Percentiles rank a stretch among this genome's conserved stretches.
phyloP scores from a whole-genome alignment of 305 asterid genomes.

The Fraxinus ornus region DNA sequence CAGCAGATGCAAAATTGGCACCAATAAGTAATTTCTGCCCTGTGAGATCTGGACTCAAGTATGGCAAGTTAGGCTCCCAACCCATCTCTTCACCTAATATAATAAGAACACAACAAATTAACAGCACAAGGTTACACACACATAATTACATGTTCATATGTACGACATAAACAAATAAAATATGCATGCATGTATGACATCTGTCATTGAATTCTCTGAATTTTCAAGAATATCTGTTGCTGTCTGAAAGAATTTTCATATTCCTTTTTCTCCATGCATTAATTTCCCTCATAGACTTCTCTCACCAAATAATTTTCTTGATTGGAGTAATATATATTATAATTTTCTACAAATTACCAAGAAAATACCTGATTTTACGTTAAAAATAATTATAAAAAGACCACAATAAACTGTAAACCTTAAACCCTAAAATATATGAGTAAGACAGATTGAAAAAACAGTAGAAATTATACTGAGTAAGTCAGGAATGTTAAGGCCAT shows the following conservation, averaged over 20 bases:
- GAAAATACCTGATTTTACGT: not conserved
- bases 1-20: conserved; percentile 58
- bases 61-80: conserved; percentile 57
- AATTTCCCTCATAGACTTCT: not conserved
- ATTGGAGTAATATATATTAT: not conserved
- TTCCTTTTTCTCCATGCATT: not conserved
- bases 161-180: not conserved
- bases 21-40: conserved; percentile 64
- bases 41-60: conserved; percentile 57
- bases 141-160: not conserved
- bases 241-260: not conserved
- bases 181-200: not conserved
- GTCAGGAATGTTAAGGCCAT: conserved; percentile 76
- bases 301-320: not conserved
- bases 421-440: not conserved
- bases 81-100: conserved; percentile 50
- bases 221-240: not conserved
- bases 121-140: not conserved
- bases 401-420: not conserved
- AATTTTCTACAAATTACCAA: not conserved
- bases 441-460: not conserved
- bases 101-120: not conserved
- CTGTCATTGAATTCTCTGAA: not conserved
- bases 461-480: conserved; percentile 50
- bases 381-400: not conserved